phyloP scores from a whole-genome alignment of 257 asterid species.

The Pogostemon cablin region DNA sequence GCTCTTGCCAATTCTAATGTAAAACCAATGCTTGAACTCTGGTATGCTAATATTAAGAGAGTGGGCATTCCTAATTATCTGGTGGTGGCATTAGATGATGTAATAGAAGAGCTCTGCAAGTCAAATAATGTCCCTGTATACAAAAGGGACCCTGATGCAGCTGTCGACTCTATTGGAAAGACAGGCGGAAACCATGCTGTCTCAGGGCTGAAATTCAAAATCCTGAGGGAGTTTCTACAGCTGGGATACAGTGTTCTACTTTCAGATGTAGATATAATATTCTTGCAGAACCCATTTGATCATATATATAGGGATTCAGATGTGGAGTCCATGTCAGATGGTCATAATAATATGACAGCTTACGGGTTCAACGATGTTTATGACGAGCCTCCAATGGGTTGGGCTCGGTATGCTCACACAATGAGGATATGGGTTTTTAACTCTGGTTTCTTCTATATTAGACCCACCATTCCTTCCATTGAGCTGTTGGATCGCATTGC shows the following conservation, averaged over 20 bases:
- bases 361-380: constrained; percentile 79
- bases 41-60: constrained; percentile 64
- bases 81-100: constrained; percentile 78
- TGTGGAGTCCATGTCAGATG: constrained; percentile 90
- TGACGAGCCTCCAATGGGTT: constrained; percentile 82
- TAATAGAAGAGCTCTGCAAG: constrained; percentile 59
- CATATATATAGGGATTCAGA: constrained; percentile 70
- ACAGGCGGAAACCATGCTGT: constrained; percentile 71
- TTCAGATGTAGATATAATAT: constrained; percentile 79
- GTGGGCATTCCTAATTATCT: constrained; percentile 67
- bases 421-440: constrained; percentile 91
- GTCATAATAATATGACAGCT: constrained; percentile 76
- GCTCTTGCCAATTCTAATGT: constrained; percentile 85
- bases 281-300: constrained; percentile 79
- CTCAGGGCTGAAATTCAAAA: constrained; percentile 68
- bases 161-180: constrained; percentile 62
- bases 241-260: constrained; percentile 75
- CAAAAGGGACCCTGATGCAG: constrained; percentile 66
- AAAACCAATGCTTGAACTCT: constrained; percentile 57
- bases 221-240: constrained; percentile 86
- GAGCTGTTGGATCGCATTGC: constrained; percentile 87
- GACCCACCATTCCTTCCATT: constrained; percentile 78
- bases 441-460: constrained; percentile 78
- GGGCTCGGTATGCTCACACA: constrained; percentile 87
- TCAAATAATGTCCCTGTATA: constrained; percentile 61